Base-by-base conservation (phyloP, 2,329 filamentous ascomycete genomes). In the Microdochium bolleyi region DNA sequence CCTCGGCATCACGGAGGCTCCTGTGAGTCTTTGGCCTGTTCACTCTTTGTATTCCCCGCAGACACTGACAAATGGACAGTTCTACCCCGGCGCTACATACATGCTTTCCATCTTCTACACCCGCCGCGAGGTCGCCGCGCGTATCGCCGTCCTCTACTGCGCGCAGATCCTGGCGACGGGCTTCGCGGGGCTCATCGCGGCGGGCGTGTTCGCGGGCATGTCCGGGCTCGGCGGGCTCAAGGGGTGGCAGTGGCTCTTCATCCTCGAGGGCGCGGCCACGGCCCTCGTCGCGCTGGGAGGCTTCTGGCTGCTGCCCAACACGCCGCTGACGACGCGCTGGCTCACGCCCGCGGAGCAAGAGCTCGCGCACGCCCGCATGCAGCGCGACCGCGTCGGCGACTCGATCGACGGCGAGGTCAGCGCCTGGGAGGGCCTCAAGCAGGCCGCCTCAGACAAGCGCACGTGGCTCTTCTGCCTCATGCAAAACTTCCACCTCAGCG, bases 181-280 rank as follows among this genome's bases (percentile, higher is more conserved):
- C 0, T 83, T 85, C 56, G 80, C 79, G 59, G 81, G 82, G 8
- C 69, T 84, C 3, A 72, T 84, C 16, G 81, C 82, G 0, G 79
- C 79, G 3, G 81, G 76, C 0, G 82, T 85, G 52, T 61, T 68
- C 54, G 72, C 71, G 2, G 69, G 78, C 22, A 82, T 84, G 79
- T 68, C 76, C 51, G 80, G 79, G 1, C 61, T 80, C 3, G 76
- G 74, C 9, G 74, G 73, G 2, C 59, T 68, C 32, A 56, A 63
- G 5, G 73, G 73, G 2, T 78, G 73, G 71, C 70, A 67, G 37
- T 78, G 69, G 76, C 73, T 77, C 24, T 77, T 77, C 56, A 72
- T 82, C 50, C 69, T 82, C 38, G 77, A 83, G 68, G 84, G 84
- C 1, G 69, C 85, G 3, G 72, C 74, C 0, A 87, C 84, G 0